phyloP scores from a whole-genome alignment of 345 rosid genomes.

The Aurinia saxatilis region DNA sequence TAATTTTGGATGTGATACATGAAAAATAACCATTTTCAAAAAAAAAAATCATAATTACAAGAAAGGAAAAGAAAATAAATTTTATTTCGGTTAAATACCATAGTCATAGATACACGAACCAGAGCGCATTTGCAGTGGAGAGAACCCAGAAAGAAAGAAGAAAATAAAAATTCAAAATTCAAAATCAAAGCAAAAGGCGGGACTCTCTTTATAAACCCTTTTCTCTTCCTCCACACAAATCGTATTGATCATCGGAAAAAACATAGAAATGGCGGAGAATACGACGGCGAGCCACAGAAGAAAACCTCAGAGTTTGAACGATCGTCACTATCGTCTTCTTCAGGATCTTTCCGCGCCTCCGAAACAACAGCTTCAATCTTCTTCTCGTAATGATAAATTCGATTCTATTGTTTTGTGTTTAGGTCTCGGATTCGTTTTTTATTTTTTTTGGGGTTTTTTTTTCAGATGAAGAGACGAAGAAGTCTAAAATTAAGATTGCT shows the following conservation, averaged over 20 bases:
- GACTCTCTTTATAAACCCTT: neutral
- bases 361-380: slow-evolving; percentile 25
- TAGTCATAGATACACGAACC: neutral
- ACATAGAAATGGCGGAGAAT: slow-evolving; percentile 41
- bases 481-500: slow-evolving; percentile 21
- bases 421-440: neutral
- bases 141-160: neutral
- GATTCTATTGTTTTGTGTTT: too few species aligned
- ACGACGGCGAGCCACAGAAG: slow-evolving; percentile 30
- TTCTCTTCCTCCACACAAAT: neutral
- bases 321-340: slow-evolving; percentile 71
- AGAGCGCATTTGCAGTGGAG: neutral
- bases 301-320: slow-evolving; percentile 76
- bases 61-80: too few species aligned
- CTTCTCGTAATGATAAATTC: slow-evolving; percentile 20
- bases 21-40: too few species aligned
- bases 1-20: too few species aligned
- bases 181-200: slow-evolving; percentile 7
- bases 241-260: slow-evolving; percentile 1
- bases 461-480: slow-evolving; percentile 27
- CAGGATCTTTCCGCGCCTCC: slow-evolving; percentile 67
- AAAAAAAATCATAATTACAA: too few species aligned
- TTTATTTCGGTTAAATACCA: too few species aligned
- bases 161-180: slow-evolving; percentile 21
- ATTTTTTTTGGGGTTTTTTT: neutral